Evolutionary conservation across 768 basidiomycete species (phyloP).

Genomic region (Gautieria morchelliformis): DNA sequence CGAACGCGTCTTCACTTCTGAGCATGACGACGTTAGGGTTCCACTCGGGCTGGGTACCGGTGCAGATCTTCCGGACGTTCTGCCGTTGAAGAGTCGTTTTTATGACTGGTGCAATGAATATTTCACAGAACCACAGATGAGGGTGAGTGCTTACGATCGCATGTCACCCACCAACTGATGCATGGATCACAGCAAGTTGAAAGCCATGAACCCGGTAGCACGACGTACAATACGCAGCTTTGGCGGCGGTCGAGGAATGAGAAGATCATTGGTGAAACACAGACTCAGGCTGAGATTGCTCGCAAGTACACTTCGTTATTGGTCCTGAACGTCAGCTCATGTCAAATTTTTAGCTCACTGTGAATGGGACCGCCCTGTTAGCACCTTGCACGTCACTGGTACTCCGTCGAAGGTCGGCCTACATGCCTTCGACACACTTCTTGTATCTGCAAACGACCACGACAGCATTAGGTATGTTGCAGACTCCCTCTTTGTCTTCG

Average conservation of each 20-base stretch:
- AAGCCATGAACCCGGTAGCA: slow-evolving; percentile 89
- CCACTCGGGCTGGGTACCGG: slow-evolving; percentile 75
- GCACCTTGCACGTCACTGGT: slow-evolving; percentile 48
- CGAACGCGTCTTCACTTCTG: slow-evolving; percentile 52
- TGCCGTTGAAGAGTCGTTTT: slow-evolving; percentile 86
- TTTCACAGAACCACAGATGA: slow-evolving; percentile 98
- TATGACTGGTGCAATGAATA: slow-evolving; percentile 97
- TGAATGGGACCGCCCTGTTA: slow-evolving; percentile 66
- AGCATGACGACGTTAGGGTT: slow-evolving; percentile 57
- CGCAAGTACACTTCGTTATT: slow-evolving; percentile 35
- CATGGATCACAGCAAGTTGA: slow-evolving; percentile 65
- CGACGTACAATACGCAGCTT: slow-evolving; percentile 89
- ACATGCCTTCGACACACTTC: slow-evolving; percentile 86
- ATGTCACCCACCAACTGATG: not conserved
- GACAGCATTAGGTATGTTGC: slow-evolving; percentile 70
- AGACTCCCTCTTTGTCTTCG: not conserved
- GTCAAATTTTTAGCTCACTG: slow-evolving; percentile 35
- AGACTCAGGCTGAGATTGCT: slow-evolving; percentile 59
- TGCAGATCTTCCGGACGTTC: slow-evolving; percentile 67
- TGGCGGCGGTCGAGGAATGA: slow-evolving; percentile 93
- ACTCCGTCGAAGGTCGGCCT: slow-evolving; percentile 73
- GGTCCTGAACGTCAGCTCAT: not conserved
- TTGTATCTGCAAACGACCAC: slow-evolving; percentile 75
- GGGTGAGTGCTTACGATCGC: slow-evolving; percentile 39
- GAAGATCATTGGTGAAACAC: slow-evolving; percentile 58